A percentile compares a stretch with the other conserved stretches of the same genome.
Conservation (phyloP, 106 monocot genomes). For the Hemerocallis citrina region DNA sequence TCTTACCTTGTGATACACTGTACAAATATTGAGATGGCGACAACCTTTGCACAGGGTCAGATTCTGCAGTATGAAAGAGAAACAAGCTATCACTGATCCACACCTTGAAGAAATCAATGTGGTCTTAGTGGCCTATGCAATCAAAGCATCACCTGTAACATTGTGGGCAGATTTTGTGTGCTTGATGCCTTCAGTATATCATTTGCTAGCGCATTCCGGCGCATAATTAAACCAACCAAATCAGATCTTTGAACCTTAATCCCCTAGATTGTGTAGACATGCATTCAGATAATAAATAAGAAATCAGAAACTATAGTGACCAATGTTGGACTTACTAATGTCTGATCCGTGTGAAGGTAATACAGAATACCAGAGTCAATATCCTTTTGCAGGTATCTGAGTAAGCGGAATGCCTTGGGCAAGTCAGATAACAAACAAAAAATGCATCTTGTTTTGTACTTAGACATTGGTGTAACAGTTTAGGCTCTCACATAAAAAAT, state of each 20-base stretch:
- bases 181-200: conserved; percentile 69
- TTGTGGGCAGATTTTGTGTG: conserved; percentile 65
- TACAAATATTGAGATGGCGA: conserved; percentile 74
- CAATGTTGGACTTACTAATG: conserved; percentile 35
- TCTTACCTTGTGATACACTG: conserved; percentile 87
- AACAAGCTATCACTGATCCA: background rate
- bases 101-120: background rate
- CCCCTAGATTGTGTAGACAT: conserved; percentile 34
- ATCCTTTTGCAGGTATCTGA: conserved; percentile 64
- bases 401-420: background rate
- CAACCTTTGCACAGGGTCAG: conserved; percentile 61
- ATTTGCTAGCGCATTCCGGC: conserved; percentile 93
- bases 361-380: conserved; percentile 88
- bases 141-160: conserved; percentile 53
- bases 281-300: background rate
- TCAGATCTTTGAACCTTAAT: conserved; percentile 87
- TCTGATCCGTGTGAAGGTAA: conserved; percentile 90
- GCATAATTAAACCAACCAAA: conserved; percentile 88
- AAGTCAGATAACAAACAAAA: background rate
- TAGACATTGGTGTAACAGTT: background rate
- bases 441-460: background rate
- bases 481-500: background rate
- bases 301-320: background rate
- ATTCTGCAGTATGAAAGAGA: conserved; percentile 37
- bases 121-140: background rate